Base-by-base conservation (phyloP, 352 stramenopile species). In the Phytophthora multivora region DNA sequence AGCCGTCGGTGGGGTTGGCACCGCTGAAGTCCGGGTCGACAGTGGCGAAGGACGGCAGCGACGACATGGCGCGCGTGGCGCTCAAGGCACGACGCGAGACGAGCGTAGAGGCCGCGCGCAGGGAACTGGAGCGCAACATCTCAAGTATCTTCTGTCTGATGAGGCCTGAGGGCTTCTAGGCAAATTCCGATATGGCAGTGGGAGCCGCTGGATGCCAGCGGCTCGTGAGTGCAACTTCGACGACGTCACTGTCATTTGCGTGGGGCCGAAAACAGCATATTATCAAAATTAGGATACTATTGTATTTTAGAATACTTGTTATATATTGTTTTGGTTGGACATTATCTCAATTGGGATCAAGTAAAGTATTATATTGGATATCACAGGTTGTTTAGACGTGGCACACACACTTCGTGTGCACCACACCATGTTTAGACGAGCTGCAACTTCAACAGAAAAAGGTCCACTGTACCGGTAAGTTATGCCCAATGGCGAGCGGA, bases 21-120 rank as follows among this genome's bases (percentile, higher is more conserved):
- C 79, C 83, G 51, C 88, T 97, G 45, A 98, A 83, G 41, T 64
- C 71, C 1, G 95, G 93, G 71, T 98, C 91, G n/a, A 98, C 75
- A 1, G 93, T 97, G 23, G 96, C 95, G 91, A 96, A 98, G 47
- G 83, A 90, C 19, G 88, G 89, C 18, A 97, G 60, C 56, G 77
- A 88, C 25, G 75, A 79, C 61, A 88, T 73, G 51, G 62, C 46
- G 39, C 83, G 83, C 47, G 69, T 49, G 58, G 65, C 61, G 47
- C 50, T 21, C 39, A 67, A 19, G 19, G 54, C 57, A 23, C 60
- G 70, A 51, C 65, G 63, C 36, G 59, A 60, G 42, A 60, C 57
- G 19, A 73, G 43, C n/a, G 53, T 62, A 55, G 64, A 72, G 35
- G 61, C 63, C 21, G 69, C 45, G 36, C 59, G 71, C 43, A 72